Conservation (phyloP, 2,329 filamentous ascomycete genomes). For the Botryosphaeria dothidea region DNA sequence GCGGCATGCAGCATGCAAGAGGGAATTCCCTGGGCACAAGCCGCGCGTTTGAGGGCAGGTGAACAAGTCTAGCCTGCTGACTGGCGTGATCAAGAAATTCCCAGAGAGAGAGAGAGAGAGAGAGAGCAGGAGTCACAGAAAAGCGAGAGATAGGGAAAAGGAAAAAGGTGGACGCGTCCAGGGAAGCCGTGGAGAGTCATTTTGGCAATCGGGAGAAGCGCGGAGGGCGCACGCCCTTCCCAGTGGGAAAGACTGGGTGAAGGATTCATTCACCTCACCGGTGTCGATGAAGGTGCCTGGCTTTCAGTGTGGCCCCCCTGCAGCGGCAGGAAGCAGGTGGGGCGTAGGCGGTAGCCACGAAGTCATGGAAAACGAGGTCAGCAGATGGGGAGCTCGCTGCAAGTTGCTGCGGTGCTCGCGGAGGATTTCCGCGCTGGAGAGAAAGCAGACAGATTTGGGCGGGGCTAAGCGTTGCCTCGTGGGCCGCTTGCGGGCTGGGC, state of each 20-base stretch:
- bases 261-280: background rate
- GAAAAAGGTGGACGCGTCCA: background rate
- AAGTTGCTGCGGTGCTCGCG: background rate
- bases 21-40: background rate
- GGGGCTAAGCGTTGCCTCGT: background rate
- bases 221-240: background rate
- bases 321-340: background rate
- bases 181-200: background rate
- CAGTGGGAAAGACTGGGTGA: background rate
- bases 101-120: too few relatives aligned
- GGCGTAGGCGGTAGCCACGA: background rate
- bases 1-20: constrained; percentile 3
- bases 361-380: constrained; percentile 5
- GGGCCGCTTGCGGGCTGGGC: background rate
- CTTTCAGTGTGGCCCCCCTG: background rate
- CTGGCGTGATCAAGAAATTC: background rate
- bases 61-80: background rate
- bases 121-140: background rate
- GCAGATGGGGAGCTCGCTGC: background rate
- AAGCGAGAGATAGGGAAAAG: background rate
- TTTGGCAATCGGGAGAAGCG: background rate
- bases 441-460: background rate
- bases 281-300: background rate
- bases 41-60: background rate
- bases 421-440: background rate